These are phyloP conservation scores for Linum tenue DNA, from an alignment of 345 rosid species.

Conservation along the genomic window DNA sequence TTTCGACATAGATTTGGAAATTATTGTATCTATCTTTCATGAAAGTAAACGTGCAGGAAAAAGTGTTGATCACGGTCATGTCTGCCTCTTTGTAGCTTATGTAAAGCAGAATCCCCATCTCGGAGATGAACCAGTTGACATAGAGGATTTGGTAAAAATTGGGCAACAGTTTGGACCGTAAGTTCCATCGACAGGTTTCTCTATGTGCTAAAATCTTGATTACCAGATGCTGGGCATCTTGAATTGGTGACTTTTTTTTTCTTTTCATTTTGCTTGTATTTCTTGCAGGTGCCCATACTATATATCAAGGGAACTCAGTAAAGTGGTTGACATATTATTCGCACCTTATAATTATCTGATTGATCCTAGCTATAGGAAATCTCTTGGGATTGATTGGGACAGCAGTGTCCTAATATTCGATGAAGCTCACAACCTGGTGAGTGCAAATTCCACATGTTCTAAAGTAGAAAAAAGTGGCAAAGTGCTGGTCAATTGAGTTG, in stretches of 20 bases:
- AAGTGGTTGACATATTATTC: slow-evolving; percentile 75
- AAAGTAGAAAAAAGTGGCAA: too few relatives aligned
- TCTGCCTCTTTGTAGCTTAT: slow-evolving; percentile 38
- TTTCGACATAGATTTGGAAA: background rate
- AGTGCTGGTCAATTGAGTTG: too few relatives aligned
- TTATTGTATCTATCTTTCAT: background rate
- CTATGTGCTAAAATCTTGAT: slow-evolving; percentile 3
- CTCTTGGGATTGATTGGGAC: slow-evolving; percentile 55
- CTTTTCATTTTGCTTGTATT: background rate
- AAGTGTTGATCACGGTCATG: slow-evolving; percentile 9
- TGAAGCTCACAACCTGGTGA: slow-evolving; percentile 96
- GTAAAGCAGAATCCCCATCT: slow-evolving; percentile 59
- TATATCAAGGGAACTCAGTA: slow-evolving; percentile 75
- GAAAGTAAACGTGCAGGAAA: background rate
- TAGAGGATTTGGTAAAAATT: slow-evolving; percentile 82
- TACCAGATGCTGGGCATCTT: background rate
- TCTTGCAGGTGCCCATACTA: slow-evolving; percentile 80
- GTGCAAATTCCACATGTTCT: slow-evolving; percentile 15
- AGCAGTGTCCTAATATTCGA: slow-evolving; percentile 74
- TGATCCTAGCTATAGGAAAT: slow-evolving; percentile 58
- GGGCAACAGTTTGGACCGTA: slow-evolving; percentile 80
- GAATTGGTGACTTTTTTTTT: slow-evolving; percentile 6
- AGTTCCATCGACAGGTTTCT: slow-evolving; percentile 25
- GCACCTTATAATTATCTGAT: slow-evolving; percentile 90
- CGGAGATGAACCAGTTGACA: slow-evolving; percentile 86